These are phyloP conservation scores for Geotrichum ghanense DNA, from an alignment of 805 yeast genomes.

Conservation along the genomic window DNA sequence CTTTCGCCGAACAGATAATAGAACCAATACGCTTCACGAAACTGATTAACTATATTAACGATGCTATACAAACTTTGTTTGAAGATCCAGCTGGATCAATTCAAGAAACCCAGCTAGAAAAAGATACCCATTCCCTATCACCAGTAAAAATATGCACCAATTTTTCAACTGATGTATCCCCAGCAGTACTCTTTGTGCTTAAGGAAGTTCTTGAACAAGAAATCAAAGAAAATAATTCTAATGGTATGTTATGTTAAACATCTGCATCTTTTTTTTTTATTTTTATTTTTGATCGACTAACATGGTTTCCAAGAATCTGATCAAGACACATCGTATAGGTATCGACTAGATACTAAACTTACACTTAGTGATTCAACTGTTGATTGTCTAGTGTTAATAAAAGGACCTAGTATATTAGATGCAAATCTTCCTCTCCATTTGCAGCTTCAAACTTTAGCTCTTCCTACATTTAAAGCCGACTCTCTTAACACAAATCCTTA, in stretches of 20 bases:
- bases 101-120: not conserved
- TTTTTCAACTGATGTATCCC: constrained; percentile 16
- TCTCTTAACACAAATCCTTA: constrained; percentile 18
- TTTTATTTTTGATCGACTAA: not conserved
- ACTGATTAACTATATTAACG: not conserved
- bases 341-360: constrained; percentile 11
- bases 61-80: not conserved
- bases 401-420: constrained; percentile 12
- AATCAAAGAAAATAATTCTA: constrained; percentile 5
- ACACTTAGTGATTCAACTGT: constrained; percentile 6
- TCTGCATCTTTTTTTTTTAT: too few species aligned
- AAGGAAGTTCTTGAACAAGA: constrained; percentile 9
- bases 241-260: not conserved
- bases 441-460: constrained; percentile 28
- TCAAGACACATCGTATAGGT: constrained; percentile 2
- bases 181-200: constrained; percentile 18
- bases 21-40: not conserved
- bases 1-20: not conserved
- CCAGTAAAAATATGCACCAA: constrained; percentile 5
- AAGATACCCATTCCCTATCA: not conserved
- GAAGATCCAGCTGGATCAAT: not conserved
- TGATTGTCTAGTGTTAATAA: constrained; percentile 17
- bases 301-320: not conserved
- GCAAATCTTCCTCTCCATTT: constrained; percentile 9
- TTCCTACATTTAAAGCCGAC: constrained; percentile 20